Evolutionary conservation across 164 flowering plant genomes (phyloP), one percentile per base, ranked within the genome.

Genomic region (Tetrastigma voinierianum): DNA sequence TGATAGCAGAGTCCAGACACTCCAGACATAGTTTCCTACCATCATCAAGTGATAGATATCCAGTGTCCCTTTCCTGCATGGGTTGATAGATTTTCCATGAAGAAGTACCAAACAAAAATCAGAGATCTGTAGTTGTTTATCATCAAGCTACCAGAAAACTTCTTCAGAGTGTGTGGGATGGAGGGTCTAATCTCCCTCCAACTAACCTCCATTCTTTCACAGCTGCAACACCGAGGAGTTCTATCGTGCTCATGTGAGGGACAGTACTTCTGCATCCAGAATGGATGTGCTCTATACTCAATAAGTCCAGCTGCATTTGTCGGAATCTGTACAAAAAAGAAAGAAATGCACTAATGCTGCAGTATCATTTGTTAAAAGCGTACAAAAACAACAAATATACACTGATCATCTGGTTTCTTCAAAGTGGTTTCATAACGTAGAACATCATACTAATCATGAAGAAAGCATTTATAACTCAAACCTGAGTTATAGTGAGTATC

Each of bases 11-110:
- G 74, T 89, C 93, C 57, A 93, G 78, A 74, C 98, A 93, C 77
- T 93, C 97, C 16, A 93, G 76, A 72, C 98, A 93, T 61, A 90
- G 87, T 76, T 81, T 93, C 58, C 98, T 85, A 44, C 98, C 98
- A 82, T 93, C 98, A 70, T 89, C 86, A 48, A 90, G 91, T 62
- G 82, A 72, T 54, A 87, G 72, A 67, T 84, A 93, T 70, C 49
- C 81, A 58, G 83, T 71, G 56, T 88, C 96, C 65, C 78, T 77
- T 60, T 92, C 82, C 98, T 93, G 84, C 78, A 82, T 23, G 18
- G 16, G 52, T 45, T 15, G 19, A 44, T 61, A 43, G 25, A 17
- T 20, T 14, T 14, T 6, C 18, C 24, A 32, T 58, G 6, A 32
- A 32, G 40, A 32, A 32, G 6, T 16, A 56, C 4, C 14, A 63